Percentiles rank a stretch among this genome's conserved stretches.
Evolutionary conservation across 345 rosid genomes (phyloP).

Genomic region (Brassica cretica): DNA sequence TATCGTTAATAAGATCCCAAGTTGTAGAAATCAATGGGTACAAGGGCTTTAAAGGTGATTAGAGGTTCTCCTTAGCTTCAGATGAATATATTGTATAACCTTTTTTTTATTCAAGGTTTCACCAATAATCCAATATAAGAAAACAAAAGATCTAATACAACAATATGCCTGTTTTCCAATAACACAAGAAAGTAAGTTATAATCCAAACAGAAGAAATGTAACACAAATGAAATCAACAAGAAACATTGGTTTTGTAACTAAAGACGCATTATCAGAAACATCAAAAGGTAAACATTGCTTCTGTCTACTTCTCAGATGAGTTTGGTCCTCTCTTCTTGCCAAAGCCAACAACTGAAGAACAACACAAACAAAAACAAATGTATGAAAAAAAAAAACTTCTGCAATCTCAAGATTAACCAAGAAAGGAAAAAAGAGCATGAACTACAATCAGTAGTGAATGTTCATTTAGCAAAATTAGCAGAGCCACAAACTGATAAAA

Average conservation of each 20-base stretch:
- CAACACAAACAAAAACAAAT: neutral
- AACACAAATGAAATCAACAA: neutral
- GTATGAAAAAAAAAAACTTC: neutral
- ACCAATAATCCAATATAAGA: neutral
- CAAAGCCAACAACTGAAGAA: slow-evolving; percentile 21
- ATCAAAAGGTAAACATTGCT: neutral
- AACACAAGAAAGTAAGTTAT: neutral
- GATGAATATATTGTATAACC: neutral
- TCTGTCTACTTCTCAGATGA: slow-evolving; percentile 15
- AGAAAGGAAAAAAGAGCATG: neutral
- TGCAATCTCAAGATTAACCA: neutral
- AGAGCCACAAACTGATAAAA: neutral
- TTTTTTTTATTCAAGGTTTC: too few relatives aligned
- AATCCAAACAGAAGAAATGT: neutral
- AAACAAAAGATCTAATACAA: neutral
- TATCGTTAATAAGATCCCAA: too few relatives aligned
- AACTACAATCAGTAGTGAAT: neutral
- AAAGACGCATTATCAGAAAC: neutral
- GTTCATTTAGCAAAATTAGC: neutral
- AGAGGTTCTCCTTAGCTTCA: neutral
- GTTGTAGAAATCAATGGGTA: too few relatives aligned
- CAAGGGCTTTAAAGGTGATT: too few relatives aligned
- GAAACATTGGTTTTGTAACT: neutral
- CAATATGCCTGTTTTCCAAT: neutral
- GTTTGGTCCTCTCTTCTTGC: slow-evolving; percentile 26